Base-by-base conservation (phyloP, 202 grass and related monocot genomes). In the Cymbopogon flexuosus region DNA sequence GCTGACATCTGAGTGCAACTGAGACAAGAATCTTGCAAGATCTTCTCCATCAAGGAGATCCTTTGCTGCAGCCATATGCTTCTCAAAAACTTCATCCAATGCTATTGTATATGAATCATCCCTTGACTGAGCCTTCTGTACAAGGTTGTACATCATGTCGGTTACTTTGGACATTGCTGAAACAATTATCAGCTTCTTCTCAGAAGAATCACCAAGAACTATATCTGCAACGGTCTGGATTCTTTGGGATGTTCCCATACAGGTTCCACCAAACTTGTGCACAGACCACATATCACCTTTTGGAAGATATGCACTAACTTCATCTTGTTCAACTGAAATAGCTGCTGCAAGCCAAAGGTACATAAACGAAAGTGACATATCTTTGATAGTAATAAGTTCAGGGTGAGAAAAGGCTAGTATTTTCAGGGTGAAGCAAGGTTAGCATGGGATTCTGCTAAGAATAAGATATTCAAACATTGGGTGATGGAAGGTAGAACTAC, bases 161-260 rank as follows among this genome's bases (percentile, higher is more conserved):
- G 96, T 99, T 65, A 99, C 96, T 81, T 93, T 96, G 21, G 96
- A 99, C 90, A 99, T 99, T 81, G 96, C 96, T 59, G 96, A 99
- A 73, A 99, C 96, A 75, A 99, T 88, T 56, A 93, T 65, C 34
- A 99, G 73, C 74, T 99, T 99, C 70, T 87, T 91, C 80, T 96
- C 88, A 18, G 96, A 99, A 78, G 92, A 79, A 86, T 99, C 96
- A 52, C 49, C 76, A 59, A 95, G 79, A 68, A 93, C 62, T 81
- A 99, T 91, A 73, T 95, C 86, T 69, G 96, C 96, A 70, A 99
- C 96, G 88, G 79, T 93, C 87, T 99, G 96, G 81, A 99, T 95
- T 89, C 90, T 89, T 62, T 95, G 83, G 8, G 92, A 62, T 62
- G 96, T 89, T 73, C 96, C 96, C 92, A 99, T 95, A 74, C 96